Conservation (phyloP, 148 eudicot species). For the Drosera capensis region DNA sequence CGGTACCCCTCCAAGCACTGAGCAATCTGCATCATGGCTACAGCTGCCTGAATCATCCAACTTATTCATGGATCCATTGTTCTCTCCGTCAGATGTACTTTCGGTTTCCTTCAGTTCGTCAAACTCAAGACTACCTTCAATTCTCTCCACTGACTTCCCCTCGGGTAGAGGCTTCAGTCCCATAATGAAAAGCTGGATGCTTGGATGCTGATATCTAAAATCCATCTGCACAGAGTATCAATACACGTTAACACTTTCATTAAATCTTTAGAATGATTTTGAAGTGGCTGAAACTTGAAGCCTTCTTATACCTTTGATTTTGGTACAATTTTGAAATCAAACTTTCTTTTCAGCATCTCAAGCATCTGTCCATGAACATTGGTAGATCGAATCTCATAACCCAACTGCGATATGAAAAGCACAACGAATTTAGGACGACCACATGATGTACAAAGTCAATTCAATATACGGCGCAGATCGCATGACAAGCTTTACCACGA, state of each 20-base stretch:
- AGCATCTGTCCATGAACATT: slow-evolving; percentile 90
- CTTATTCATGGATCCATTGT: slow-evolving; percentile 5
- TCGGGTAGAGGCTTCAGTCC: slow-evolving; percentile 31
- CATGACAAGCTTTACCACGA: slow-evolving; percentile 48
- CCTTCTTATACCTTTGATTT: slow-evolving; percentile 47
- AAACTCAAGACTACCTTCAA: slow-evolving; percentile 12
- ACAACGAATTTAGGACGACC: too few relatives aligned
- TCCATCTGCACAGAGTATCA: slow-evolving; percentile 93
- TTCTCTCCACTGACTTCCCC: slow-evolving; percentile 7
- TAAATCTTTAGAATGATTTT: not conserved
- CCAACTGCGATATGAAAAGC: too few relatives aligned
- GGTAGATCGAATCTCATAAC: slow-evolving; percentile 90
- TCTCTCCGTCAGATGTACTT: slow-evolving; percentile 12
- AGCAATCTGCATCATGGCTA: slow-evolving; percentile 9
- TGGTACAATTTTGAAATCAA: slow-evolving; percentile 65
- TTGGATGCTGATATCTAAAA: slow-evolving; percentile 64
- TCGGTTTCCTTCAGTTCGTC: slow-evolving; percentile 19
- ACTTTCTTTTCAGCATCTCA: slow-evolving; percentile 62
- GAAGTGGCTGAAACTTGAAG: not conserved
- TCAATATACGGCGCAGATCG: too few relatives aligned
- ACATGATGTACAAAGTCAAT: too few relatives aligned
- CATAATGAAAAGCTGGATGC: slow-evolving; percentile 76
- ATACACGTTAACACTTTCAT: too few relatives aligned
- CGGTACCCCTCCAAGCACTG: slow-evolving; percentile 6
- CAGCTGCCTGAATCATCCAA: slow-evolving; percentile 8